phyloP scores from a whole-genome alignment of 306 rosid species.

The Gastrolobium bilobum region DNA sequence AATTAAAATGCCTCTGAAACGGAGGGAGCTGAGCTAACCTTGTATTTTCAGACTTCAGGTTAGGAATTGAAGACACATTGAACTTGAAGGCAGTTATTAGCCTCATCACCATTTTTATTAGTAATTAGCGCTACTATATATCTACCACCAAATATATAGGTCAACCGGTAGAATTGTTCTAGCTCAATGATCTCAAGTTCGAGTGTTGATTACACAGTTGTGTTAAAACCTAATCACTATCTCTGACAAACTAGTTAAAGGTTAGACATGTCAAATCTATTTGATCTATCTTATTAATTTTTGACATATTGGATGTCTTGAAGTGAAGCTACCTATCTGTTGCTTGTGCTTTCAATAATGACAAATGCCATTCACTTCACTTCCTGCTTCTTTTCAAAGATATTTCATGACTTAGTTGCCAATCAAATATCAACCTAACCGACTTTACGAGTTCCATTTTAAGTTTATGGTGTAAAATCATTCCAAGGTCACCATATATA shows the following conservation, averaged over 20 bases:
- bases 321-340: slow-evolving; percentile 25
- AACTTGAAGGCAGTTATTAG: slow-evolving; percentile 4
- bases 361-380: slow-evolving; percentile 29
- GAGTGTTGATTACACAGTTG: no score
- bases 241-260: neutral
- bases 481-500: slow-evolving; percentile 11
- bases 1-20: slow-evolving; percentile 35
- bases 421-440: neutral
- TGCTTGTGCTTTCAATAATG: slow-evolving; percentile 13
- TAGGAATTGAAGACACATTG: slow-evolving; percentile 26
- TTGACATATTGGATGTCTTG: slow-evolving; percentile 9
- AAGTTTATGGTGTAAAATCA: neutral
- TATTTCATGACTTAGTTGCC: slow-evolving; percentile 13
- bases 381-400: slow-evolving; percentile 28
- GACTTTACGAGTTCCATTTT: neutral
- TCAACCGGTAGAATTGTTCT: no score
- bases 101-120: slow-evolving; percentile 31
- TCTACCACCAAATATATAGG: no score
- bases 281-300: neutral
- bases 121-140: neutral
- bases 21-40: slow-evolving; percentile 11
- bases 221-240: no score
- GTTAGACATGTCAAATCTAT: slow-evolving; percentile 15
- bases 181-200: no score
- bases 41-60: slow-evolving; percentile 7